These are phyloP conservation scores for Pyrenopolyporus hunteri DNA, from an alignment of 495 filamentous ascomycete species.

Conservation along the genomic window DNA sequence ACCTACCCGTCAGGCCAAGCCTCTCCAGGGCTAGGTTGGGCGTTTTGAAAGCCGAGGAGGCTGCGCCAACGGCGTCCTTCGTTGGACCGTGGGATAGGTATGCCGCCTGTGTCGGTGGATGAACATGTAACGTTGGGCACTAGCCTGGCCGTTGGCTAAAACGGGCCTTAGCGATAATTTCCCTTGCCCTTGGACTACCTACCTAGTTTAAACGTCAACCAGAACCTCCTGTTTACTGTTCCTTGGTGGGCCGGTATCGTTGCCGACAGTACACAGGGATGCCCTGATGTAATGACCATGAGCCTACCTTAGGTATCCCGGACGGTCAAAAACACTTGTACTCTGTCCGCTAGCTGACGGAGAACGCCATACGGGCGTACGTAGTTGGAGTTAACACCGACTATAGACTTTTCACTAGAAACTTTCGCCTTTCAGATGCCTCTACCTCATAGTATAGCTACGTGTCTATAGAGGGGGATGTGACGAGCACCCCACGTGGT, in stretches of 20 bases:
- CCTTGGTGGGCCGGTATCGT: slow-evolving; percentile 19
- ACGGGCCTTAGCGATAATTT: background rate
- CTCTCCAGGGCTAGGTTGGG: background rate
- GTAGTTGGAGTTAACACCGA: slow-evolving; percentile 6
- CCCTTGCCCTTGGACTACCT: background rate
- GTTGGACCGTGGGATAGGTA: background rate
- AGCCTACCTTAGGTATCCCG: slow-evolving; percentile 1
- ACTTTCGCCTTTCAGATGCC: background rate
- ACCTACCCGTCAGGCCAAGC: background rate
- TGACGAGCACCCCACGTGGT: too few species aligned
- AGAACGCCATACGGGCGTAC: slow-evolving; percentile 26
- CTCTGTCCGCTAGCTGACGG: background rate
- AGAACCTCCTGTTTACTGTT: background rate
- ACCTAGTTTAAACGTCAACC: background rate
- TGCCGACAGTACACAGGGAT: slow-evolving; percentile 27
- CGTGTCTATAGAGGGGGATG: too few species aligned
- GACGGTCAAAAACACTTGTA: background rate
- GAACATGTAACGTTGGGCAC: slow-evolving; percentile 29
- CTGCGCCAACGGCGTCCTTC: background rate
- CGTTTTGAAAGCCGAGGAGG: slow-evolving; percentile 32
- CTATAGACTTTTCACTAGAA: background rate
- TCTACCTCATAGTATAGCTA: too few species aligned
- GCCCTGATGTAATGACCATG: slow-evolving; percentile 6
- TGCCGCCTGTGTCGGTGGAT: slow-evolving; percentile 8
- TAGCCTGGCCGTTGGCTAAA: slow-evolving; percentile 9